These are phyloP conservation scores for Torulaspora indica DNA, from an alignment of 805 yeast genomes.

Conservation along the genomic window DNA sequence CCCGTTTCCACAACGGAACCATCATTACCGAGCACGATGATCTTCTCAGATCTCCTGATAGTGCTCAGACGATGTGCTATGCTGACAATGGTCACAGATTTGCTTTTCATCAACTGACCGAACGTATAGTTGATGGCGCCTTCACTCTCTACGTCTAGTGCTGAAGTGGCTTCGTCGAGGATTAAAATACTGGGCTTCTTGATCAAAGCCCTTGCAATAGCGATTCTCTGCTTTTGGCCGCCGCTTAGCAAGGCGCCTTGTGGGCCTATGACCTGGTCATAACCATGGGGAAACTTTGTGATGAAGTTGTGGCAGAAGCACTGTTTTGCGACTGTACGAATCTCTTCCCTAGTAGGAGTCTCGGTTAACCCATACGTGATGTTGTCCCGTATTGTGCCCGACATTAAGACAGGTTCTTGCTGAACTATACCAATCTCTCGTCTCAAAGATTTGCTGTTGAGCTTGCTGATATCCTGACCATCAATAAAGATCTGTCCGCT, in stretches of 20 bases:
- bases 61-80: slow-evolving; percentile 94
- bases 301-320: slow-evolving; percentile 62
- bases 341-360: slow-evolving; percentile 53
- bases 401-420: slow-evolving; percentile 72
- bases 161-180: slow-evolving; percentile 88
- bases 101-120: slow-evolving; percentile 53
- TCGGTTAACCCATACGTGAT: slow-evolving; percentile 64
- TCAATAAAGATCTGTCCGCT: slow-evolving; percentile 47
- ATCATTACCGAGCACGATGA: slow-evolving; percentile 76
- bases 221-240: slow-evolving; percentile 86
- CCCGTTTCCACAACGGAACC: slow-evolving; percentile 81
- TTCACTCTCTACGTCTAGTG: slow-evolving; percentile 70
- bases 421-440: slow-evolving; percentile 64
- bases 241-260: slow-evolving; percentile 71
- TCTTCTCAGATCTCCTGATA: slow-evolving; percentile 75
- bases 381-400: slow-evolving; percentile 78
- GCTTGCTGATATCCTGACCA: slow-evolving; percentile 46
- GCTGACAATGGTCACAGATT: slow-evolving; percentile 71
- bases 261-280: slow-evolving; percentile 65
- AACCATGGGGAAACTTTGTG: slow-evolving; percentile 54
- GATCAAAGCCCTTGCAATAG: slow-evolving; percentile 79
- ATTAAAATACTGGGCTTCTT: slow-evolving; percentile 67
- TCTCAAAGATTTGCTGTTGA: slow-evolving; percentile 53
- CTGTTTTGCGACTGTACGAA: slow-evolving; percentile 44
- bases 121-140: slow-evolving; percentile 78